A percentile compares a stretch with the other conserved stretches of the same genome.
Evolutionary conservation across 768 basidiomycete genomes (phyloP).

Genomic region (Podaxis sp.): DNA sequence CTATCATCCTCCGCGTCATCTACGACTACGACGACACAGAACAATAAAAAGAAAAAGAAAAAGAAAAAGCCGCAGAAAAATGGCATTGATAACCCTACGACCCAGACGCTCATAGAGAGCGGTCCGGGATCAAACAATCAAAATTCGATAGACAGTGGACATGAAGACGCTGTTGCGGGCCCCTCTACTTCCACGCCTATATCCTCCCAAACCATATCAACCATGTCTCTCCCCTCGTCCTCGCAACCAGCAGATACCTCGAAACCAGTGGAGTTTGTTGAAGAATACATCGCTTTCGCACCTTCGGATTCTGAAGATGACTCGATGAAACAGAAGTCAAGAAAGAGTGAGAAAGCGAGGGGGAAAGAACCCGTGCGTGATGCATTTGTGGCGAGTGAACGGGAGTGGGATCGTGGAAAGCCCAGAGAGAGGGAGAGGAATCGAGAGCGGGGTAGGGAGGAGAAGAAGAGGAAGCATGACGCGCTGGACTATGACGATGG

Average conservation of each 20-base stretch:
- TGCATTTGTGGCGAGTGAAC: conserved; percentile 13
- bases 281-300: conserved; percentile 3
- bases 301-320: conserved; percentile 3
- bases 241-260: background rate
- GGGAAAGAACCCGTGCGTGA: conserved; percentile 12
- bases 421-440: conserved; percentile 15
- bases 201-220: background rate
- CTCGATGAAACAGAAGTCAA: background rate
- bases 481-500: conserved; percentile 43
- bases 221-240: background rate
- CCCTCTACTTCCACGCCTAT: too few species aligned
- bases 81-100: background rate
- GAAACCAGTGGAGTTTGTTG: background rate
- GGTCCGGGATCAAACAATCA: background rate
- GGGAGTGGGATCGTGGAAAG: conserved; percentile 40
- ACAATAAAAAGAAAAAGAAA: conserved; percentile 4
- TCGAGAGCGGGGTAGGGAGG: conserved; percentile 13
- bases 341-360: conserved; percentile 9
- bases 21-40: background rate
- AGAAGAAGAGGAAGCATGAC: conserved; percentile 17
- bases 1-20: background rate
- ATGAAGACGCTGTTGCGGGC: too few species aligned
- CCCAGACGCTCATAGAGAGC: background rate
- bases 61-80: background rate
- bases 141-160: background rate